phyloP scores from a whole-genome alignment of 192 early-diverging fungal species.

The Entrophospora sp. region DNA sequence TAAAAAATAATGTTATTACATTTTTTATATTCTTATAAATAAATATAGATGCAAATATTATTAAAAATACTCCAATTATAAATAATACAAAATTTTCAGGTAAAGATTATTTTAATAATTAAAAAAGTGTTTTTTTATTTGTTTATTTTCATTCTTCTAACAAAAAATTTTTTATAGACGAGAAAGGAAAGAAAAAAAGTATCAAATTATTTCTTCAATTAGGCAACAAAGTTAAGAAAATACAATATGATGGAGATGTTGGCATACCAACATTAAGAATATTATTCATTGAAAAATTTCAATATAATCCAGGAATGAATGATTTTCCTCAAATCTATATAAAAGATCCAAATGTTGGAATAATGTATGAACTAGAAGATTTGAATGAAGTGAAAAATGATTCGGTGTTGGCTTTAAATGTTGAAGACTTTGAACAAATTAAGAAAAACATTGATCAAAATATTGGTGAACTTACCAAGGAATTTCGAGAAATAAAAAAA shows the following conservation, averaged over 20 bases:
- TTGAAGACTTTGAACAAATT: slow-evolving; percentile 37
- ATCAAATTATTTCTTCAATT: slow-evolving; percentile 53
- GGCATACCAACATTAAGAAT: slow-evolving; percentile 52
- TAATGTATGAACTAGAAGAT: slow-evolving; percentile 63
- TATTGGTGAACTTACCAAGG: slow-evolving; percentile 29
- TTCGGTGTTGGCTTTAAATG: slow-evolving; percentile 41
- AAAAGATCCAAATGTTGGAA: slow-evolving; percentile 38
- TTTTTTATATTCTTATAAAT: no score
- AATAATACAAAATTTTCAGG: slow-evolving; percentile 11
- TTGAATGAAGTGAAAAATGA: slow-evolving; percentile 50
- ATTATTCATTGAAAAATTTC: slow-evolving; percentile 68
- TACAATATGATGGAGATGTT: slow-evolving; percentile 40
- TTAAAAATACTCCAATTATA: not conserved
- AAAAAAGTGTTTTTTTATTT: no score
- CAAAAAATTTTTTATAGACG: not conserved
- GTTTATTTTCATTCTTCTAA: no score
- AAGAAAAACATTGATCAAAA: slow-evolving; percentile 36
- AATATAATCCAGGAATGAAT: slow-evolving; percentile 48
- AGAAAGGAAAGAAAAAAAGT: slow-evolving; percentile 18
- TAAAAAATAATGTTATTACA: no score
- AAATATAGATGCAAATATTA: not conserved
- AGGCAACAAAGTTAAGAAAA: slow-evolving; percentile 53
- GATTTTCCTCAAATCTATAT: slow-evolving; percentile 64
- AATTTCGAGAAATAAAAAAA: slow-evolving; percentile 34
- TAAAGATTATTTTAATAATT: not conserved